Evolutionary conservation across 495 filamentous ascomycete genomes (phyloP).

Genomic region (Polyplosphaeria fusca): DNA sequence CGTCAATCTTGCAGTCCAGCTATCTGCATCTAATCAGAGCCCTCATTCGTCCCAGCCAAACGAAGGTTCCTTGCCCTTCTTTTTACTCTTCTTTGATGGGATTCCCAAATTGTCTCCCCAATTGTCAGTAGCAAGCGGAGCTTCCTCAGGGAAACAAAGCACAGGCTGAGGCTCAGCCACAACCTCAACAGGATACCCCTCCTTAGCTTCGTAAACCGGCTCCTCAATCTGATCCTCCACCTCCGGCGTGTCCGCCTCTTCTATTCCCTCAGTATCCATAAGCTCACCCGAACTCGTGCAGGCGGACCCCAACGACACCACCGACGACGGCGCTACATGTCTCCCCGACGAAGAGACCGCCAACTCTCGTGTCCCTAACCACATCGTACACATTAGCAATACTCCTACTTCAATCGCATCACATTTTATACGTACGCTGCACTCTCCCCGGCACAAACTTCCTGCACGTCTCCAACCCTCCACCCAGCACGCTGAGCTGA

Average conservation of each 20-base stretch:
- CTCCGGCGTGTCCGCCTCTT: not conserved
- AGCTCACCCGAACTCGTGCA: not conserved
- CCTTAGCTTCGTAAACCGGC: not conserved
- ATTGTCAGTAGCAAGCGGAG: too few species aligned
- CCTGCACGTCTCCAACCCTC: conserved; percentile 51
- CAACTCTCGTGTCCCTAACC: not conserved
- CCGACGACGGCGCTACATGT: not conserved
- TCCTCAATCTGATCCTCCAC: not conserved
- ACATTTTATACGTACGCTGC: conserved; percentile 10
- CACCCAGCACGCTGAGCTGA: conserved; percentile 51
- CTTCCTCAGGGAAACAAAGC: too few species aligned
- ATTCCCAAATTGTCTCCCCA: too few species aligned
- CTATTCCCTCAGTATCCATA: not conserved
- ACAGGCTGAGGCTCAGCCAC: not conserved
- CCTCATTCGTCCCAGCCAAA: too few species aligned
- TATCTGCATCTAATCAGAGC: too few species aligned
- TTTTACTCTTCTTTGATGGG: too few species aligned
- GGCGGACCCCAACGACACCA: conserved; percentile 1
- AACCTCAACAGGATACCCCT: not conserved
- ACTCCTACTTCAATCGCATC: not conserved
- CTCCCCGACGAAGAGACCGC: not conserved
- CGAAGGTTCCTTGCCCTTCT: too few species aligned
- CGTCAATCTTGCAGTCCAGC: too few species aligned
- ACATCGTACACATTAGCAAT: conserved; percentile 1
- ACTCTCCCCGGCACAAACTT: conserved; percentile 39